Conservation (phyloP, 148 eudicot genomes). For the Silene uniflora region DNA sequence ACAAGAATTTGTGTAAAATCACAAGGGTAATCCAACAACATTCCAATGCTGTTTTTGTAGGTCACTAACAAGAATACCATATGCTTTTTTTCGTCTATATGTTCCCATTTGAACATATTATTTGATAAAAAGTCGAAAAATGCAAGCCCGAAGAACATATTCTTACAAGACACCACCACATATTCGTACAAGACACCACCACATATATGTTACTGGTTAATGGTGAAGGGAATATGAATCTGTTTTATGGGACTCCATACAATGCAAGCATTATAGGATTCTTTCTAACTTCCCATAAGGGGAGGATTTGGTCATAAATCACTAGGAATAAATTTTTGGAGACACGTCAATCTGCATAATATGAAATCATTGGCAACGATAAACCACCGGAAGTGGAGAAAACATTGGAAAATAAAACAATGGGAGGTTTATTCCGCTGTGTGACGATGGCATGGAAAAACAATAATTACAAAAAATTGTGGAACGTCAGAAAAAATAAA, state of each 20-base stretch:
- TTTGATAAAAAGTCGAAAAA: neutral
- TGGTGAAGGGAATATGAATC: neutral
- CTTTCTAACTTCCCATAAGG: neutral
- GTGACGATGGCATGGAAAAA: neutral
- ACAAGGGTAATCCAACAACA: neutral
- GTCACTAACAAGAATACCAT: neutral
- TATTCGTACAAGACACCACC: slow-evolving; percentile 3
- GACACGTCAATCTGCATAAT: too few species aligned
- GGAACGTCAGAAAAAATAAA: neutral
- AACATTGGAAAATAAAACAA: too few species aligned
- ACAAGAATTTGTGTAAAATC: too few species aligned
- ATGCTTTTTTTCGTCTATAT: neutral
- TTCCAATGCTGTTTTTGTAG: neutral
- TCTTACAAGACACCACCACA: slow-evolving; percentile 10
- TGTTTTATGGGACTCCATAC: neutral
- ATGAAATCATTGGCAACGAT: too few species aligned
- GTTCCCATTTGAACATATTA: neutral
- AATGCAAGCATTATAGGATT: neutral
- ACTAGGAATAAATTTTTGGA: neutral
- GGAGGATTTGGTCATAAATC: neutral
- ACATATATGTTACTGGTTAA: neutral
- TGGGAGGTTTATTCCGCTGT: too few species aligned
- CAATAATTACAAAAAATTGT: neutral
- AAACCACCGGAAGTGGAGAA: too few species aligned
- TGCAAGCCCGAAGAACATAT: neutral